phyloP scores from a whole-genome alignment of 2,329 filamentous ascomycete genomes.

The Cordyceps fumosorosea region DNA sequence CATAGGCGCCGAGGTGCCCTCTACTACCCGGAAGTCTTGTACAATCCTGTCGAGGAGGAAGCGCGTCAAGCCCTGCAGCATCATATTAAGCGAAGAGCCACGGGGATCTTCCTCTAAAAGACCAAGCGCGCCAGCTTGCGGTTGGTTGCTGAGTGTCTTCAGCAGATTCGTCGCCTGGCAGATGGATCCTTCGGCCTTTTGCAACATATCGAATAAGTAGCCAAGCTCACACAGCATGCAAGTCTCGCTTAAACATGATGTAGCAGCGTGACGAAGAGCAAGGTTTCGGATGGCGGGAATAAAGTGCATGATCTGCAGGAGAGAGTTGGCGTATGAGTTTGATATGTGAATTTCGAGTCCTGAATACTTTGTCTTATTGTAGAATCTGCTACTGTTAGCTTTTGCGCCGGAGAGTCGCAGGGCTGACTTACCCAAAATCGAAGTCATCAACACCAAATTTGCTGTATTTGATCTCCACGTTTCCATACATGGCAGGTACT shows the following conservation, averaged over 20 bases:
- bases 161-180: conserved; percentile 95
- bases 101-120: conserved; percentile 79
- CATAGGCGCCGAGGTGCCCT: conserved; percentile 55
- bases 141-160: conserved; percentile 78
- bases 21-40: conserved; percentile 65
- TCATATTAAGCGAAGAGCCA: conserved; percentile 65
- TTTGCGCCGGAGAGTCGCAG: not conserved
- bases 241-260: conserved; percentile 71
- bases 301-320: conserved; percentile 87
- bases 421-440: conserved; percentile 69
- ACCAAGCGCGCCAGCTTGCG: conserved; percentile 69
- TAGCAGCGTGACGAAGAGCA: conserved; percentile 81
- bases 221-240: conserved; percentile 92
- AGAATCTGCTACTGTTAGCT: conserved; percentile 56
- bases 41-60: conserved; percentile 80
- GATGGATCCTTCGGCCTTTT: conserved; percentile 88
- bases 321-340: conserved; percentile 91
- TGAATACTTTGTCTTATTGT: conserved; percentile 88
- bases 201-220: conserved; percentile 95
- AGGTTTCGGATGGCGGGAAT: conserved; percentile 83
- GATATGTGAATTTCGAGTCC: conserved; percentile 93
- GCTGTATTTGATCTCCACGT: conserved; percentile 97
- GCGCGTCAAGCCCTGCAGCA: conserved; percentile 79
- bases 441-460: conserved; percentile 99
- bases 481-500: conserved; percentile 81